These are phyloP conservation scores for Penicillium psychrofluorescens DNA, from an alignment of 495 filamentous ascomycete genomes.

Conservation along the genomic window DNA sequence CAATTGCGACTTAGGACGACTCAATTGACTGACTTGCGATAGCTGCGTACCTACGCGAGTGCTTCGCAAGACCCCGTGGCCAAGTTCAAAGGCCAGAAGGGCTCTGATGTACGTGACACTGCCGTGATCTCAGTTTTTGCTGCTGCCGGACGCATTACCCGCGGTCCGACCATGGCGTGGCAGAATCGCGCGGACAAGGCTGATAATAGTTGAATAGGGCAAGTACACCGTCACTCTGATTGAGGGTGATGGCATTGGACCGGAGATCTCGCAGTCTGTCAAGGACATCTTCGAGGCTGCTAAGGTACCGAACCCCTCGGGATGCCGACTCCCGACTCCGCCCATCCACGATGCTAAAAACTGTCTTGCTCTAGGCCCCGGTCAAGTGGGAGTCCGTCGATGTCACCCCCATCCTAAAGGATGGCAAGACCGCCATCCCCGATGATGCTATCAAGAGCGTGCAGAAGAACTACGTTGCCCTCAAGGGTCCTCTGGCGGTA, in stretches of 20 bases:
- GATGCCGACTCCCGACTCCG: constrained; percentile 7
- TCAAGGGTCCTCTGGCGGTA: constrained; percentile 97
- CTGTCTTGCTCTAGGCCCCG: constrained; percentile 60
- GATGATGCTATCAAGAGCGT: constrained; percentile 87
- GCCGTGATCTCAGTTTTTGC: constrained; percentile 15
- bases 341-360: constrained; percentile 18
- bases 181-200: neutral
- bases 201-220: constrained; percentile 49
- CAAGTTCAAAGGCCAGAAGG: constrained; percentile 87
- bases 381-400: constrained; percentile 96
- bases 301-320: constrained; percentile 50
- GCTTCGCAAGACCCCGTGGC: constrained; percentile 68
- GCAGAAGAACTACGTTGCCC: constrained; percentile 84
- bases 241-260: constrained; percentile 97
- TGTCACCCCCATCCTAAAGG: constrained; percentile 85
- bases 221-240: constrained; percentile 94
- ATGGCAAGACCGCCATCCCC: constrained; percentile 88
- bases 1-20: constrained; percentile 1
- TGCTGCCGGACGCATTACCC: constrained; percentile 15
- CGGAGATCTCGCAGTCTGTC: constrained; percentile 93
- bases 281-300: constrained; percentile 97
- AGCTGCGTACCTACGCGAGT: constrained; percentile 44
- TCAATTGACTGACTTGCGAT: constrained; percentile 23
- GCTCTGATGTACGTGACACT: constrained; percentile 59
- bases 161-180: neutral